Evolutionary conservation across 2,329 filamentous ascomycete genomes (phyloP), one percentile per base, ranked within the genome.

Genomic region (Fusarium poae): DNA sequence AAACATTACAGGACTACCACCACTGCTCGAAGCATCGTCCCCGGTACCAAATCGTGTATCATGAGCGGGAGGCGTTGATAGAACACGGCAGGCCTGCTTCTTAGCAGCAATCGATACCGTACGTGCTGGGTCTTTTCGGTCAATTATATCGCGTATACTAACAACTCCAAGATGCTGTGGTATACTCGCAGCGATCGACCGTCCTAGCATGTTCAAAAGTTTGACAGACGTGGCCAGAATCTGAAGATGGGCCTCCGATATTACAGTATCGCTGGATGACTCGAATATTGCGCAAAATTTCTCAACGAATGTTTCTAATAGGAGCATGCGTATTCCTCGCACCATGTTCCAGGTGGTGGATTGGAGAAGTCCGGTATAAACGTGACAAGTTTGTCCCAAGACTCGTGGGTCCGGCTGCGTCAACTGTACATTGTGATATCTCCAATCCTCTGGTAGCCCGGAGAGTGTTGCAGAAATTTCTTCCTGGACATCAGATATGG

Each of bases 141-240:
- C 71, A 43, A 71, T 74, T 20, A 79, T 75, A 62, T 81, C 80
- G 49, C 74, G 75, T 13, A 81, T 78, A 59, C 77, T 81, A 46
- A 85, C 77, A n/a, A 84, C 75, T 32, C 83, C 83, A 43, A 85
- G 82, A 67, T 85, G 81, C 68, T 85, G 83, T 1, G 84, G 84
- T 3, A 85, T 79, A 52, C 80, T 84, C 44, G 83, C 82, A 40
- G 81, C 75, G 46, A 85, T 80, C 29, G 80, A 80, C 43, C 80
- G 75, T 53, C 80, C 77, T 27, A 85, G 75, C 50, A 76, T 76
- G 51, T 79, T 75, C 30, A 85, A 75, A 56, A 80, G 65, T 34
- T 73, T 74, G 55, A 80, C 79, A 6, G 77, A 76, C 60, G 76
- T 80, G 21, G 81, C 78, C 20, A 81, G 73, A 29, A 76, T 76